Evolutionary conservation across 148 eudicot species (phyloP), one percentile per base, ranked within the genome.

Genomic region (Rhododendron williamsianum): DNA sequence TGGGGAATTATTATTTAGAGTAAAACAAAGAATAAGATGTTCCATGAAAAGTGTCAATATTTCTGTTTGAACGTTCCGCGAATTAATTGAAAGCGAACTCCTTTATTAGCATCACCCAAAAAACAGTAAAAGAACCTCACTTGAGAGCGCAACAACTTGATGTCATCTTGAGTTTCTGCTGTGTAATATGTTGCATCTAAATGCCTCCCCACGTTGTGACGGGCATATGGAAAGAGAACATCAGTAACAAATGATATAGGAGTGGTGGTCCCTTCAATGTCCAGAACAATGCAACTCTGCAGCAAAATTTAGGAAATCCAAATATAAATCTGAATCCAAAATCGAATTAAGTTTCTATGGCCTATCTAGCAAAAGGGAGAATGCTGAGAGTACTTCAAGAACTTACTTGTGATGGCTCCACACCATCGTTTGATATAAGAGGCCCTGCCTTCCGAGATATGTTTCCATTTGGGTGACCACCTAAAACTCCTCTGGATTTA

Each of bases 181-280:
- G 94, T 84, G 46, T 90, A 94, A 86, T 95, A 97, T 48, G 99
- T 97, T 85, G 91, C 92, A 85, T 90, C 92, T 86, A 97, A 88
- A 92, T 97, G 98, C 90, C 92, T 97, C 85, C 94, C 95, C 86
- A 95, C 95, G 86, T 93, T 97, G 38, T 88, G 89, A 80, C 93
- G 93, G 87, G 99, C 99, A 88, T 93, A 97, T n/a, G 98, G 98
- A 87, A 97, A 97, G 82, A 97, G 95, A 85, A 97, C 91, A 86
- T 95, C 98, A 71, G 98, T 87, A 21, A 95, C 99, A 91, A 95
- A 97, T 72, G 98, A 93, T 87, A 97, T 97, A n/a, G 98, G 98
- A 65, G 99, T 97, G 6, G 98, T 94, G 46, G 99, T 97, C 87
- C 99, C 99, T 90, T 97, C 99, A 90, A 97, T 97, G 93, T 97